Evolutionary conservation across 1,284 basidiomycete species (phyloP).

Genomic region (Xanthoconium separans): DNA sequence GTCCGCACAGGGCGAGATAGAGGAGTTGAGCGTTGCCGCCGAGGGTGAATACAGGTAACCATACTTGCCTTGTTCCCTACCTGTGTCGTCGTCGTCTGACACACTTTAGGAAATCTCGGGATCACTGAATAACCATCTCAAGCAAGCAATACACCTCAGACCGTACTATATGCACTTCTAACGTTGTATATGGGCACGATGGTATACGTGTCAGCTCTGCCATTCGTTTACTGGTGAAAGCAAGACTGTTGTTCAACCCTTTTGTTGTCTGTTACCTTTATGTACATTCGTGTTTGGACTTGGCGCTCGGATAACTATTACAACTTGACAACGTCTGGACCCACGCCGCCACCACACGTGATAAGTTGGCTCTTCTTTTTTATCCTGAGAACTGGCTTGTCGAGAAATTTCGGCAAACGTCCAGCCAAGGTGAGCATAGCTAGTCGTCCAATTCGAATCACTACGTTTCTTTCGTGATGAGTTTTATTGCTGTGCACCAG

Average conservation of each 20-base stretch:
- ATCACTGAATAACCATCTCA: conserved; percentile 55
- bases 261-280: conserved; percentile 7
- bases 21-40: conserved; percentile 85
- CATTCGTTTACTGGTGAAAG: not conserved
- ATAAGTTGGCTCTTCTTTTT: not conserved
- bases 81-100: conserved; percentile 8
- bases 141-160: not conserved
- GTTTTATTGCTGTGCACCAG: conserved; percentile 37
- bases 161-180: not conserved
- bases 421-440: conserved; percentile 7
- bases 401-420: not conserved
- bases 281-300: conserved; percentile 9
- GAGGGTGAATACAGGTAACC: conserved; percentile 89
- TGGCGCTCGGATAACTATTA: not conserved
- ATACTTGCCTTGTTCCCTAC: not conserved
- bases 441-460: not conserved
- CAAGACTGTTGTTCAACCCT: not conserved
- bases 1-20: conserved; percentile 84
- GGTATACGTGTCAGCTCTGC: not conserved
- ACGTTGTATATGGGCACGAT: conserved; percentile 9
- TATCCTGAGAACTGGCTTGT: not conserved
- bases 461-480: conserved; percentile 26
- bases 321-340: no score
- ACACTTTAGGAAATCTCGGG: conserved; percentile 70
- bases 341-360: no score